Base-by-base conservation (phyloP, 352 stramenopile species). In the Globisporangium parvum region DNA sequence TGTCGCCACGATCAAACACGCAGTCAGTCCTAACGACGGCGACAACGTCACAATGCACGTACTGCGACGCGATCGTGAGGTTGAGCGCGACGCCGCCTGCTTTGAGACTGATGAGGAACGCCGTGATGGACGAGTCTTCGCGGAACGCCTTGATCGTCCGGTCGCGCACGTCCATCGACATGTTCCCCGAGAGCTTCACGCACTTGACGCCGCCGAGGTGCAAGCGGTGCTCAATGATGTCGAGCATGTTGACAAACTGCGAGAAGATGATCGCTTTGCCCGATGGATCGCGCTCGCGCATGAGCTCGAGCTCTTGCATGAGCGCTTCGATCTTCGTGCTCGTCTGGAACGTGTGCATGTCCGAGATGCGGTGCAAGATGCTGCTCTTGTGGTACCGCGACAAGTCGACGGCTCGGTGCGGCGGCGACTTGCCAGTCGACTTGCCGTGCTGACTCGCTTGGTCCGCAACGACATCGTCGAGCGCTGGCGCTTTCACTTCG, bases 211-310 rank as follows among this genome's bases (percentile, higher is more conserved):
- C 84, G 11, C 82, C 91, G 23, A 92, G 67, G 11, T 96, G 84
- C 41, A 99, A 72, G 11, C 96, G 87, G 75, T 97, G 98, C 55
- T 98, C 86, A 60, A 99, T 95, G 15, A 99, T 86, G 70, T 99
- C 97, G 3, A 99, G 84, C 96, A 99, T 99, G 59, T 99, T 99
- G 21, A 99, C 96, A 75, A 99, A 99, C 69, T 97, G 85, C 5
- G 88, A 98, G 60, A 99, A 99, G 11, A 99, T 94, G 48, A 99
- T 98, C 1, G 96, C 96, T 75, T 99, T 99, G 47, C 88, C 93
- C 1, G 92, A 96, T 12, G 91, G 91, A 64, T 98, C 96, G 0
- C 80, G 78, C 54, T 80, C 48, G 23, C 93, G 80, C 95, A 99
- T 99, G 35, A 86, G 66, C 48, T 98, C 80, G 0, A 99, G 68